Evolutionary conservation across 768 basidiomycete species (phyloP).

Genomic region (Termitomyces sp.): DNA sequence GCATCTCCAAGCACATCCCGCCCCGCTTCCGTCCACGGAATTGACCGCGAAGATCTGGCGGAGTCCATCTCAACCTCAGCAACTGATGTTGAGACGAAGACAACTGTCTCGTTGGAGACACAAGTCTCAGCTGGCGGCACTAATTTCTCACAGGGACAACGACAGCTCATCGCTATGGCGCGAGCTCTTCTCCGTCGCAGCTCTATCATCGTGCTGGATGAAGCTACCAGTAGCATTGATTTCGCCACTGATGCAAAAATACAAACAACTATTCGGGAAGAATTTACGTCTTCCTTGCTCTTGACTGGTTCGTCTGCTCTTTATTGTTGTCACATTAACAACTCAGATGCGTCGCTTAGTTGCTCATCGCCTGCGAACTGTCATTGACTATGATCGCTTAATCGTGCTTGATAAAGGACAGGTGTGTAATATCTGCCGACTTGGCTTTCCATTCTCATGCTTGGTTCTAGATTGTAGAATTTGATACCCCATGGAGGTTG

Average conservation of each 20-base stretch:
- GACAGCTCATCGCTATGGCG: constrained; percentile 85
- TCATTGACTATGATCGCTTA: constrained; percentile 77
- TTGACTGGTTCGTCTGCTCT: constrained; percentile 52
- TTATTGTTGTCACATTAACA: neutral
- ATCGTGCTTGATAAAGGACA: constrained; percentile 74
- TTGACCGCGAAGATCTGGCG: constrained; percentile 32
- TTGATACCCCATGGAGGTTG: constrained; percentile 68
- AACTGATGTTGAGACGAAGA: constrained; percentile 54
- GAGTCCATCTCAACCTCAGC: constrained; percentile 35
- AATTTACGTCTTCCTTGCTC: constrained; percentile 71
- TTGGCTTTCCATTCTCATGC: neutral
- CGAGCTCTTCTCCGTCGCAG: constrained; percentile 70
- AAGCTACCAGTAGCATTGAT: constrained; percentile 84
- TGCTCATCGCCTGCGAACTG: constrained; percentile 69
- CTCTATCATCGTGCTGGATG: constrained; percentile 72
- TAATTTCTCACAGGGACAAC: constrained; percentile 91
- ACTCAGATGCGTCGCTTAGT: constrained; percentile 28
- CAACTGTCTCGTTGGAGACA: constrained; percentile 61
- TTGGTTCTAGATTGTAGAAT: constrained; percentile 44
- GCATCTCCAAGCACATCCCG: constrained; percentile 42
- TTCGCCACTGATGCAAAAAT: constrained; percentile 89
- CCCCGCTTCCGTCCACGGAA: constrained; percentile 31
- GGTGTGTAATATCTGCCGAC: constrained; percentile 20
- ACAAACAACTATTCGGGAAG: constrained; percentile 80
- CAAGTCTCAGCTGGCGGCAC: constrained; percentile 81